phyloP scores from a whole-genome alignment of 73 alveolate genomes.

The Tetrahymena borealis region DNA sequence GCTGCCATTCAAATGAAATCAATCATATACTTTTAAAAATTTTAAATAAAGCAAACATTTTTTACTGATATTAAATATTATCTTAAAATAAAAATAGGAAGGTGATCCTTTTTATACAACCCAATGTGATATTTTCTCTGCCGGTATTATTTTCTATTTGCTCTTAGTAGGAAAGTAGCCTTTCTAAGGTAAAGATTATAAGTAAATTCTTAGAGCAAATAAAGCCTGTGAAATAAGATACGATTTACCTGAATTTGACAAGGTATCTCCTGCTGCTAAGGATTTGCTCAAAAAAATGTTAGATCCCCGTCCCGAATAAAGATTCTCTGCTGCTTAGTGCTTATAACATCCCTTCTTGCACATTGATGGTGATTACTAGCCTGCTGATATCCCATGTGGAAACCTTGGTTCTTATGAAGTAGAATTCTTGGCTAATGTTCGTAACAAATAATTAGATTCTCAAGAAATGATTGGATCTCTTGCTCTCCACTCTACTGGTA shows the following conservation, averaged over 20 bases:
- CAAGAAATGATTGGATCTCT: conserved; percentile 30
- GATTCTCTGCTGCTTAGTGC: conserved; percentile 27
- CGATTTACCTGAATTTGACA: conserved; percentile 19
- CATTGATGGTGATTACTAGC: conserved; percentile 1
- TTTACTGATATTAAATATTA: not conserved
- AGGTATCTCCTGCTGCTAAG: not conserved
- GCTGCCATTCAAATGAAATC: too few species aligned
- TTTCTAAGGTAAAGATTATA: conserved; percentile 6
- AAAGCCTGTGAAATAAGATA: not conserved
- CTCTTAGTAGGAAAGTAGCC: conserved; percentile 15
- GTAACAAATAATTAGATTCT: conserved; percentile 10
- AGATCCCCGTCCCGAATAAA: not conserved
- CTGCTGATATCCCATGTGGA: not conserved
- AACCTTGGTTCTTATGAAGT: conserved; percentile 28
- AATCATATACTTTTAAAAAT: too few species aligned
- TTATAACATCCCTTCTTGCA: conserved; percentile 24
- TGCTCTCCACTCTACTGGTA: conserved; percentile 13
- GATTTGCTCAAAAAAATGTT: conserved; percentile 19
- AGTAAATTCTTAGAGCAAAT: not conserved
- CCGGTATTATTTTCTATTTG: conserved; percentile 21
- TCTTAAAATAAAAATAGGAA: not conserved
- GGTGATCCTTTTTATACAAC: conserved; percentile 2
- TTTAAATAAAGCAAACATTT: not conserved
- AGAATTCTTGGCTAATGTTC: conserved; percentile 10
- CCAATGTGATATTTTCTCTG: conserved; percentile 32